Evolutionary conservation across 2,329 filamentous ascomycete species (phyloP).

Genomic region (Cladobotryum protrusum): DNA sequence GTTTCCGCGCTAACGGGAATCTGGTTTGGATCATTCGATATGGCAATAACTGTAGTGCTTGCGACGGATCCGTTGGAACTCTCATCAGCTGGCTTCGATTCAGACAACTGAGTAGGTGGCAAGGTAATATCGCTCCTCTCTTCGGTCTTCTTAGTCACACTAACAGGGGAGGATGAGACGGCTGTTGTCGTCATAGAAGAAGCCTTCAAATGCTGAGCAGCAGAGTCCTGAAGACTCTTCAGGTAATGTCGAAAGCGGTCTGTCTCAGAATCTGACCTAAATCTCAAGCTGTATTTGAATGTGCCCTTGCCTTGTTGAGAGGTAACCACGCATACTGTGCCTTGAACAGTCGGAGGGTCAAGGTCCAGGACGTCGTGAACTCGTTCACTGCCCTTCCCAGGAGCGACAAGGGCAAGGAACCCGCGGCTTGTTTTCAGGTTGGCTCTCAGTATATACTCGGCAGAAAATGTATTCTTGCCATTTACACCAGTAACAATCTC

Average conservation of each 20-base stretch:
- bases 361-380: conserved; percentile 19
- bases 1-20: too few relatives aligned
- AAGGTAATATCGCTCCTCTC: too few relatives aligned
- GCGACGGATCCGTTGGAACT: too few relatives aligned
- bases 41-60: too few relatives aligned
- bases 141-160: too few relatives aligned
- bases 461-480: conserved; percentile 1
- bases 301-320: neutral
- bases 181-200: neutral
- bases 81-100: too few relatives aligned
- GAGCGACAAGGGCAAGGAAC: conserved; percentile 15
- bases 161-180: too few relatives aligned
- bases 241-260: conserved; percentile 13
- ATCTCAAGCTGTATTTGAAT: conserved; percentile 14
- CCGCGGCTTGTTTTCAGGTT: conserved; percentile 11
- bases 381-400: conserved; percentile 6
- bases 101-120: too few relatives aligned
- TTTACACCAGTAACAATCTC: conserved; percentile 11
- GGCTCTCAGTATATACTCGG: conserved; percentile 16
- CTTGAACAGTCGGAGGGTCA: conserved; percentile 13
- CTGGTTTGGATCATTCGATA: too few relatives aligned
- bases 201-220: neutral
- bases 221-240: conserved; percentile 11
- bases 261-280: conserved; percentile 14
- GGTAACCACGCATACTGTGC: conserved; percentile 17